A percentile compares a stretch with the other conserved stretches of the same genome.
These are phyloP conservation scores for Lasiodiplodia sp. DNA, from an alignment of 2,329 filamentous ascomycete genomes.

Conservation along the genomic window DNA sequence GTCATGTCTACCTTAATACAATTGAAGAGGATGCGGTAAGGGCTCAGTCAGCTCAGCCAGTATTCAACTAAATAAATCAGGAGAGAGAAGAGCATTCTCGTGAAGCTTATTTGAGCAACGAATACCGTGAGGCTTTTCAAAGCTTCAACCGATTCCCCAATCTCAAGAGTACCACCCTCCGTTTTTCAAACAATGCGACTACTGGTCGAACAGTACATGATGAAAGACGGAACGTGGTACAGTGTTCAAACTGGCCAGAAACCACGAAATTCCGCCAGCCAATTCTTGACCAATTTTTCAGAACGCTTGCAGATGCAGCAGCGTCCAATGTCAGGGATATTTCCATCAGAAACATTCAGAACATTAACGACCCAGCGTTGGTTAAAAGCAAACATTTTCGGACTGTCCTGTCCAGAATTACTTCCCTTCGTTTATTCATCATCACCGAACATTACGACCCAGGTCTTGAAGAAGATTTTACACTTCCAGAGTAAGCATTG, in stretches of 20 bases:
- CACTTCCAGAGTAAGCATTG: background rate
- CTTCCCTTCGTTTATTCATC: background rate
- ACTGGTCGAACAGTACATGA: background rate
- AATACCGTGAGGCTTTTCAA: background rate
- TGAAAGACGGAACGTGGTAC: background rate
- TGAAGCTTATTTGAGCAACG: background rate
- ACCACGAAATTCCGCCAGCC: background rate
- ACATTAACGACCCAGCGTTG: background rate
- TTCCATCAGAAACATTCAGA: constrained; percentile 1
- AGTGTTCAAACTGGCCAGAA: background rate
- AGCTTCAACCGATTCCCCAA: background rate
- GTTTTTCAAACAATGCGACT: background rate
- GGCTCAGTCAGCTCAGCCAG: background rate
- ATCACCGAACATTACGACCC: background rate
- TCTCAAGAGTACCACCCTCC: background rate
- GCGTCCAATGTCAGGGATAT: background rate
- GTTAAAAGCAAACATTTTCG: background rate
- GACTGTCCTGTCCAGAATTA: background rate
- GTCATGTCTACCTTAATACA: background rate
- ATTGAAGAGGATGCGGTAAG: background rate
- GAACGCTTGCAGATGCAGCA: background rate
- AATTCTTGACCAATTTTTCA: background rate
- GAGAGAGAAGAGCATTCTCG: background rate
- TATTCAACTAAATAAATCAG: background rate
- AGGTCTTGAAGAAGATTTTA: background rate